A percentile compares a stretch with the other conserved stretches of the same genome.
These are phyloP conservation scores for Abortiporus biennis DNA, from an alignment of 1,284 basidiomycete species.

Conservation along the genomic window DNA sequence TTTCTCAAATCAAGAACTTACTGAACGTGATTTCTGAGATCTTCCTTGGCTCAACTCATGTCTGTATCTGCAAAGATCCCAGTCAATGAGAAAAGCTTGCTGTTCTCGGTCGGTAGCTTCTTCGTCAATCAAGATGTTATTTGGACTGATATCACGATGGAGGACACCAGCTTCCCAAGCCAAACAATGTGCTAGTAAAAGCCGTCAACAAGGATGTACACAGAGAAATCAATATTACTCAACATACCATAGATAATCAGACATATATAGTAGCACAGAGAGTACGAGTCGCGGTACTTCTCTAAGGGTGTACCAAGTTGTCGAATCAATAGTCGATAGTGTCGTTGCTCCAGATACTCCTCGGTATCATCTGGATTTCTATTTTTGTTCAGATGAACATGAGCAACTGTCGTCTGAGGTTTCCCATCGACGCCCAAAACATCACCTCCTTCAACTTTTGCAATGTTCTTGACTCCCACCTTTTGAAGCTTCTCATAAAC, in stretches of 20 bases:
- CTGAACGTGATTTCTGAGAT: neutral
- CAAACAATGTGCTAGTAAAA: neutral
- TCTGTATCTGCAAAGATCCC: conserved; percentile 2
- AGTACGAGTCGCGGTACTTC: neutral
- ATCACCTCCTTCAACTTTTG: neutral
- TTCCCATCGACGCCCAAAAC: neutral
- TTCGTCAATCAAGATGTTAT: neutral
- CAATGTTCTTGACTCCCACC: neutral
- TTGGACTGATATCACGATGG: conserved; percentile 4
- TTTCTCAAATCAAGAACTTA: neutral
- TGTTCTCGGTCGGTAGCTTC: neutral
- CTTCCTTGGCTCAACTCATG: neutral
- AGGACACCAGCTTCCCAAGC: neutral
- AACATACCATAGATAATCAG: neutral
- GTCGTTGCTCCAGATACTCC: neutral
- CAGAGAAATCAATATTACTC: neutral
- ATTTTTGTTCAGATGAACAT: no score
- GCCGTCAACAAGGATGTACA: neutral
- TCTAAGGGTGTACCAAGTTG: neutral
- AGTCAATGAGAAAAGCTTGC: conserved; percentile 2
- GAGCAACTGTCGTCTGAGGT: neutral
- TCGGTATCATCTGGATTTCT: no score
- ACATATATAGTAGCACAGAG: no score
- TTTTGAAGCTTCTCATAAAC: neutral
- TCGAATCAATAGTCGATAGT: conserved; percentile 1